These are phyloP conservation scores for Whalleya microplaca DNA, from an alignment of 2,329 filamentous ascomycete species.

Conservation along the genomic window DNA sequence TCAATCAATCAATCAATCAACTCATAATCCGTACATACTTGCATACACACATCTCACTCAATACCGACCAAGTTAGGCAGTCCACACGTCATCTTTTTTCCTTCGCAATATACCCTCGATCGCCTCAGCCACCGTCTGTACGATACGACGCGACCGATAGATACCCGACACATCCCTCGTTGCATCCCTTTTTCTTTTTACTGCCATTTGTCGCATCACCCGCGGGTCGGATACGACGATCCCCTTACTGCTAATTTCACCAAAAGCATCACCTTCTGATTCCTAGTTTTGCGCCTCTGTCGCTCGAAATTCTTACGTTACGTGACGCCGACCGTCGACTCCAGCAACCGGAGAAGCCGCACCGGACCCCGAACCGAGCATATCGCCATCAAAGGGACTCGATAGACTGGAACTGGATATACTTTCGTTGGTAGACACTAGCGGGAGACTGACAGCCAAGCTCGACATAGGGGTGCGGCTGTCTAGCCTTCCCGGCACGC, in stretches of 20 bases:
- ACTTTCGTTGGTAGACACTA: not conserved
- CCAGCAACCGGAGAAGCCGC: too few species aligned
- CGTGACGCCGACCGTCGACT: too few species aligned
- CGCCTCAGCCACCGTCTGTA: not conserved
- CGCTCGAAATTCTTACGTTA: too few species aligned
- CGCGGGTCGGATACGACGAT: not conserved
- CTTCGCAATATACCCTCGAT: too few species aligned
- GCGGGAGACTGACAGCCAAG: too few species aligned
- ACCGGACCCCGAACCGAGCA: not conserved
- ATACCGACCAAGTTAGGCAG: too few species aligned
- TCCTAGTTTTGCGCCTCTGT: too few species aligned
- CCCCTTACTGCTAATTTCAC: not conserved
- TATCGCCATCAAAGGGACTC: not conserved
- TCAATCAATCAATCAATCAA: too few species aligned
- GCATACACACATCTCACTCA: too few species aligned
- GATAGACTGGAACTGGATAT: constrained; percentile 5
- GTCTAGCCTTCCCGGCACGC: not conserved
- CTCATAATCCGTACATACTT: too few species aligned
- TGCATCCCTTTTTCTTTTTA: not conserved
- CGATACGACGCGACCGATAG: not conserved
- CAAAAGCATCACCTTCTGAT: too few species aligned
- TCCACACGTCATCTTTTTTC: not conserved
- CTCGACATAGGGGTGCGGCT: not conserved
- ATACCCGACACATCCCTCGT: not conserved
- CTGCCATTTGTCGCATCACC: not conserved